These are phyloP conservation scores for Pouteria campechiana DNA, from an alignment of 179 eudicot species.

Conservation along the genomic window DNA sequence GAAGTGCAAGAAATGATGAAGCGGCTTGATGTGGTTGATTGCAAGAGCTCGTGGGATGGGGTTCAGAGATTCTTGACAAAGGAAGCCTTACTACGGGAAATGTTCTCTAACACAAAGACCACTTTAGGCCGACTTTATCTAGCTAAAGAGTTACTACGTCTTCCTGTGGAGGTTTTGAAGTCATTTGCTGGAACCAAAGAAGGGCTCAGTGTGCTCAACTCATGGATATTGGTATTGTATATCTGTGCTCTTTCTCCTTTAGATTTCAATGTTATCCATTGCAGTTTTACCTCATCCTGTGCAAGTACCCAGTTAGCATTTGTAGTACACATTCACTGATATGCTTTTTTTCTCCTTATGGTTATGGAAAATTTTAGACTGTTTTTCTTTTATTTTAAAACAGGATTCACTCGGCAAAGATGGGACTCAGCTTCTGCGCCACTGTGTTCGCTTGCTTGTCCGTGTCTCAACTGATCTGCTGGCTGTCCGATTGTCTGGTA, in stretches of 20 bases:
- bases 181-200: slow-evolving; percentile 89
- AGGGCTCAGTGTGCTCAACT: slow-evolving; percentile 77
- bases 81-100: slow-evolving; percentile 52
- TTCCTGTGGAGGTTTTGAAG: slow-evolving; percentile 74
- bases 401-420: slow-evolving; percentile 99
- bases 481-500: slow-evolving; percentile 94
- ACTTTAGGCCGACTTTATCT: slow-evolving; percentile 75
- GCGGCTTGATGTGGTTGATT: slow-evolving; percentile 69
- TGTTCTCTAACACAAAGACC: slow-evolving; percentile 74
- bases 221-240: slow-evolving; percentile 81
- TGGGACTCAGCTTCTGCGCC: slow-evolving; percentile 96
- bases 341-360: background rate
- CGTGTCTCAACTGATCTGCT: slow-evolving; percentile 81
- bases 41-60: slow-evolving; percentile 38
- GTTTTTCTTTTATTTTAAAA: slow-evolving; percentile 2
- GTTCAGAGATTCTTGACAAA: slow-evolving; percentile 22
- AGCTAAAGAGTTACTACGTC: slow-evolving; percentile 76
- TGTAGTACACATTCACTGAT: too few relatives aligned
- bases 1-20: slow-evolving; percentile 73
- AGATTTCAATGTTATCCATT: too few relatives aligned
- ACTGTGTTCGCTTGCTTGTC: slow-evolving; percentile 89
- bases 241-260: background rate
- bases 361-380: background rate
- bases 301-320: too few relatives aligned
- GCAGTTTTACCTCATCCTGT: too few relatives aligned